These are phyloP conservation scores for Fusarium denticulatum DNA, from an alignment of 2,329 filamentous ascomycete species.

Conservation along the genomic window DNA sequence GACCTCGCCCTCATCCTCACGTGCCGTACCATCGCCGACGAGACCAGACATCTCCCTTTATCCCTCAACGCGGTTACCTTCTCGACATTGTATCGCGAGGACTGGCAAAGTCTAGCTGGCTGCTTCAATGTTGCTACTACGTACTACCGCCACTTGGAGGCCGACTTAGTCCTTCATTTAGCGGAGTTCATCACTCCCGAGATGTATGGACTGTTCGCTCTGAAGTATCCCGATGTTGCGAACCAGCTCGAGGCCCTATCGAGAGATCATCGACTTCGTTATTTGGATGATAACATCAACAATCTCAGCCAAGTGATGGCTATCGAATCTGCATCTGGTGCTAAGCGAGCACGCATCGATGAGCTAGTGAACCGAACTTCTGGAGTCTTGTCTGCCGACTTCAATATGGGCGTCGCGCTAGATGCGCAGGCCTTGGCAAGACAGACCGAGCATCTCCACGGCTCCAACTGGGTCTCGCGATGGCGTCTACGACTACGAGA, in stretches of 20 bases:
- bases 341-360: background rate
- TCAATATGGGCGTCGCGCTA: background rate
- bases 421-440: background rate
- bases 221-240: background rate
- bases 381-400: background rate
- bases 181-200: background rate
- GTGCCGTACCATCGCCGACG: slow-evolving; percentile 12
- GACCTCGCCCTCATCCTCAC: slow-evolving; percentile 12
- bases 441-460: rapidly evolving
- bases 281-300: background rate
- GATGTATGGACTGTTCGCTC: background rate
- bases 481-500: rapidly evolving
- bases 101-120: background rate
- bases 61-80: slow-evolving; percentile 1
- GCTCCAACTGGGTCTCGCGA: rapidly evolving
- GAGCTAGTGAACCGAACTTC: rapidly evolving
- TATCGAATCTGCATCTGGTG: background rate
- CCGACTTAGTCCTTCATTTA: background rate
- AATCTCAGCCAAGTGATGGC: background rate
- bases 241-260: rapidly evolving
- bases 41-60: background rate
- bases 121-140: background rate
- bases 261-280: background rate
- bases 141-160: rapidly evolving
- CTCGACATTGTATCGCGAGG: background rate